phyloP scores from a whole-genome alignment of 257 asterid species.

The Solanum virginianum region DNA sequence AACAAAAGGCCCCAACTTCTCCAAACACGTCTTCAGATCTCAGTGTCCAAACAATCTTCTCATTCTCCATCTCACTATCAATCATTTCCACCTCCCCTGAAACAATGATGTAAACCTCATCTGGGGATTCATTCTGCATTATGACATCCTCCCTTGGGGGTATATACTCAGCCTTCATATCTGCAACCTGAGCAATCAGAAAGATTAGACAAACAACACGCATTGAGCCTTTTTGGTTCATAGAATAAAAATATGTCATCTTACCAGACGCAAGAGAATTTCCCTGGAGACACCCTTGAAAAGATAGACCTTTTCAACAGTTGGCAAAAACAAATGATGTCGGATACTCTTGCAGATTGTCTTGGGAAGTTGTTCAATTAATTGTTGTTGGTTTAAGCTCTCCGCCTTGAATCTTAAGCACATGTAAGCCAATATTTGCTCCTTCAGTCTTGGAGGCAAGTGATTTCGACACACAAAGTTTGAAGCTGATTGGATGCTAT shows the following conservation, averaged over 20 bases:
- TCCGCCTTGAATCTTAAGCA: constrained; percentile 83
- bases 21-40: constrained; percentile 66
- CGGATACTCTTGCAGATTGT: constrained; percentile 65
- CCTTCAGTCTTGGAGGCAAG: constrained; percentile 68
- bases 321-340: constrained; percentile 68
- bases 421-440: constrained; percentile 80
- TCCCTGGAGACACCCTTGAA: constrained; percentile 71
- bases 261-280: constrained; percentile 50
- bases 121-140: constrained; percentile 66
- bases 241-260: background rate
- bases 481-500: constrained; percentile 79
- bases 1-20: constrained; percentile 77
- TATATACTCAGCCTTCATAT: constrained; percentile 76
- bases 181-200: constrained; percentile 44
- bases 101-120: constrained; percentile 73
- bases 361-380: constrained; percentile 76
- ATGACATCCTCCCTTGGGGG: constrained; percentile 93
- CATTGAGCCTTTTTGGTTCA: background rate
- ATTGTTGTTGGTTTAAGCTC: constrained; percentile 74
- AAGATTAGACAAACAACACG: background rate
- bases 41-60: constrained; percentile 38
- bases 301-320: constrained; percentile 56
- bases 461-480: constrained; percentile 64
- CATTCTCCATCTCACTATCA: constrained; percentile 48
- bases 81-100: constrained; percentile 90